Evolutionary conservation across 1,284 basidiomycete genomes (phyloP).

Genomic region (Microbotryum saponariae): DNA sequence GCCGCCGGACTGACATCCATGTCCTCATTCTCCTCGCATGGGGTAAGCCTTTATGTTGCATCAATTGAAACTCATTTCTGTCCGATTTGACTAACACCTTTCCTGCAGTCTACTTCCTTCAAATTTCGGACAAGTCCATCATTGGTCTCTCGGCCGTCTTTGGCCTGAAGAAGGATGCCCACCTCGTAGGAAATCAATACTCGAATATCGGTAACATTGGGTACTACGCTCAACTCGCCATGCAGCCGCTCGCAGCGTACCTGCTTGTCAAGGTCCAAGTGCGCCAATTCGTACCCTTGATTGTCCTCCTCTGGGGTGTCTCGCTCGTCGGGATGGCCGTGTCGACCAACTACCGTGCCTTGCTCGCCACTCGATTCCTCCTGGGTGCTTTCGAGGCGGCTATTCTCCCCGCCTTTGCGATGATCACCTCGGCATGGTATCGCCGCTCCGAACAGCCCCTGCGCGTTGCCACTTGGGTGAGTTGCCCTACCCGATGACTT

Average conservation of each 20-base stretch:
- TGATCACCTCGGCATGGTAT: conserved; percentile 28
- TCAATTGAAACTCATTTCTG: too few relatives aligned
- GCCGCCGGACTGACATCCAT: conserved; percentile 1
- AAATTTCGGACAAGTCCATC: conserved; percentile 9
- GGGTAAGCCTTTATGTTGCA: not conserved
- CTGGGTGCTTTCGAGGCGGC: conserved; percentile 29
- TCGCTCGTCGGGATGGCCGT: conserved; percentile 26
- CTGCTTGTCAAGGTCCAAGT: conserved; percentile 27
- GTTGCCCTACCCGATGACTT: not conserved
- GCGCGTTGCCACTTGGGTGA: conserved; percentile 23
- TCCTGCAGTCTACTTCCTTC: conserved; percentile 7
- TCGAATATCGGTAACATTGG: conserved; percentile 18
- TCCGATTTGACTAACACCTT: too few relatives aligned
- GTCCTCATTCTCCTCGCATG: not conserved
- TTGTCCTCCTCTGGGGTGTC: conserved; percentile 21
- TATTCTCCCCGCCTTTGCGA: conserved; percentile 25
- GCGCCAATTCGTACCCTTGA: conserved; percentile 15
- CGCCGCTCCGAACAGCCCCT: conserved; percentile 29
- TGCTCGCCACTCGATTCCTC: conserved; percentile 27
- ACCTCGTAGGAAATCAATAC: conserved; percentile 6
- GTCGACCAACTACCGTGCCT: conserved; percentile 13
- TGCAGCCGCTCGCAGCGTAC: conserved; percentile 28
- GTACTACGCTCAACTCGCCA: conserved; percentile 28
- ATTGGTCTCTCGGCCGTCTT: conserved; percentile 13
- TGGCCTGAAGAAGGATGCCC: conserved; percentile 8